Percentiles rank a stretch among this genome's conserved stretches.
Evolutionary conservation across 371 early-diverging fungal species (phyloP).

Genomic region (Rhizomucor pusillus): DNA sequence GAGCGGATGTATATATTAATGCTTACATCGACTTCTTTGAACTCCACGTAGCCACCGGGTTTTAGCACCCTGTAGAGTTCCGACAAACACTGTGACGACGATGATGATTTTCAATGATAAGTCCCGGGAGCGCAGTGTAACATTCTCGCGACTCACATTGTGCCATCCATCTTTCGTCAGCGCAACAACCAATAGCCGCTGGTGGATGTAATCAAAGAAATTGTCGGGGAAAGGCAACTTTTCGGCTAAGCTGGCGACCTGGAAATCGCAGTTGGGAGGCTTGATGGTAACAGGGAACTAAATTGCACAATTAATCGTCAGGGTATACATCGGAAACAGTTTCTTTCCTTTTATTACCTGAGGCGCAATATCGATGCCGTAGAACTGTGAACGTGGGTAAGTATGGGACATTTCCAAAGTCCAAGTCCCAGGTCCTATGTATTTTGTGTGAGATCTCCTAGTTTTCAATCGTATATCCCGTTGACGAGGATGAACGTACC

Average conservation of each 20-base stretch:
- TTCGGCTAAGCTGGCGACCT: constrained; percentile 51
- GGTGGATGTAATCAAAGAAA: constrained; percentile 55
- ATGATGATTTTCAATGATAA: constrained; percentile 1
- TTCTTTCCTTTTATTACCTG: no score
- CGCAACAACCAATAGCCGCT: constrained; percentile 37
- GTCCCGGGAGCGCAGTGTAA: no score
- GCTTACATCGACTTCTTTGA: constrained; percentile 23
- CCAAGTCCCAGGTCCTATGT: constrained; percentile 34
- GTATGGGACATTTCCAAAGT: constrained; percentile 18
- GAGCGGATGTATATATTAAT: no score
- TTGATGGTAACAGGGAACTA: constrained; percentile 10
- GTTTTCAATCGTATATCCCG: background rate
- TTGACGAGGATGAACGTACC: constrained; percentile 3
- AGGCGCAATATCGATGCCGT: constrained; percentile 19
- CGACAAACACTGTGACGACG: constrained; percentile 14
- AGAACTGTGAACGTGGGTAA: constrained; percentile 17
- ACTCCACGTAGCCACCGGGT: constrained; percentile 23
- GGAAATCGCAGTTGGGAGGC: constrained; percentile 40
- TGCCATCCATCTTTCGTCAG: constrained; percentile 29
- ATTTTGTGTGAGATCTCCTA: background rate
- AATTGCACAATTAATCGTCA: no score
- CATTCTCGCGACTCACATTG: no score
- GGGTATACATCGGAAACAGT: no score
- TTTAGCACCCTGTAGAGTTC: constrained; percentile 12
- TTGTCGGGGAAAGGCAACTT: constrained; percentile 51